Evolutionary conservation across 2,329 filamentous ascomycete species (phyloP).

Genomic region (Aspergillus flavus): DNA sequence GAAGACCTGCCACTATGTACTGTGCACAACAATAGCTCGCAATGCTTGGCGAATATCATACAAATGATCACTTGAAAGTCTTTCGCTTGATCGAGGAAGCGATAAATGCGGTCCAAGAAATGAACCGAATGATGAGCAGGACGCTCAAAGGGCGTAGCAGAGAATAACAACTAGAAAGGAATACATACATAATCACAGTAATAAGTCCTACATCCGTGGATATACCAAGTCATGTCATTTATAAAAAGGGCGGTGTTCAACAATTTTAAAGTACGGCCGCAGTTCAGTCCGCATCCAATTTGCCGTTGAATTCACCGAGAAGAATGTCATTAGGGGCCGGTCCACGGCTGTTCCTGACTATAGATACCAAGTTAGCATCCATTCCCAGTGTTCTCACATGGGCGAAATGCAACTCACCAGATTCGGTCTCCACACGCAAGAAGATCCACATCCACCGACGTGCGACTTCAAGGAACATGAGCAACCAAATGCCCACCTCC

Average conservation of each 20-base stretch:
- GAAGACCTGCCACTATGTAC: not conserved
- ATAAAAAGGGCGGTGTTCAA: conserved; percentile 10
- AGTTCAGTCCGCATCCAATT: conserved; percentile 62
- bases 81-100: not conserved
- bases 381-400: conserved; percentile 1
- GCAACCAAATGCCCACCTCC: conserved; percentile 83
- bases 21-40: conserved; percentile 11
- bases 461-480: conserved; percentile 84
- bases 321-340: conserved; percentile 70
- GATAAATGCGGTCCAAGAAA: not conserved
- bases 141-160: conserved; percentile 1
- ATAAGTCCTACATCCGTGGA: conserved; percentile 24
- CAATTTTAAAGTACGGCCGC: not conserved
- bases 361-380: conserved; percentile 12
- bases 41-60: conserved; percentile 22
- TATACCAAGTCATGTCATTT: conserved; percentile 20
- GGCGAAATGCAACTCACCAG: conserved; percentile 58
- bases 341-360: conserved; percentile 57
- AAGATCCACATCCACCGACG: conserved; percentile 97
- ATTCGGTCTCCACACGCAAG: conserved; percentile 92
- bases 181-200: conserved; percentile 9
- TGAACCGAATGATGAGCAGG: not conserved
- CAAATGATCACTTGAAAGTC: conserved; percentile 8
- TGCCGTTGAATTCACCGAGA: conserved; percentile 70
- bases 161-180: not conserved